Base-by-base conservation (phyloP, 2,329 filamentous ascomycete genomes). In the Arthrobotrys entomopaga region DNA sequence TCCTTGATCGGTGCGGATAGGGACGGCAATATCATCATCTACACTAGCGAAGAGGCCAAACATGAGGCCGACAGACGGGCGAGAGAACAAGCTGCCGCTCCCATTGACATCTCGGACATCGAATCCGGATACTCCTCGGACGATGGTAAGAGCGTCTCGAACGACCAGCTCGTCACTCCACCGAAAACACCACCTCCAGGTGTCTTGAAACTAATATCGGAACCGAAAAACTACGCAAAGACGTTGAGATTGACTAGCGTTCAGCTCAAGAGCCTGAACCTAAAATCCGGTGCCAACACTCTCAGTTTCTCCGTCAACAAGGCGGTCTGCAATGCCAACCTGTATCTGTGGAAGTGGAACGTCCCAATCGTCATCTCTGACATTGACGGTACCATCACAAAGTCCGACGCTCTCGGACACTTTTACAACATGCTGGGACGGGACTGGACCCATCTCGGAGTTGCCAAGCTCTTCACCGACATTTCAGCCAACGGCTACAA, bases 11-110 rank as follows among this genome's bases (percentile, higher is more conserved):
- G 93, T 11, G 94, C 95, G 50, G 95, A 99, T 80, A 93, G 96
- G 79, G 89, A 95, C 72, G 95, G 95, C 5, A 99, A 99, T 79
- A 85, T 99, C n/a, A 98, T 95, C 94, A 98, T 99, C 77, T 99
- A 99, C 83, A 95, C 93, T 82, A 98, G 93, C 79, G 93, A 98
- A 81, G 93, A 97, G 80, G 93, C 95, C 22, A 98, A 97, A 80
- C 90, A 95, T 79, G 90, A 77, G 52, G 78, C 78, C 56, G 76
- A 77, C 22, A 76, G 77, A 42, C 66, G 76, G 15, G 69, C 76
- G 11, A 75, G 76, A 15, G 70, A 67, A 22, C 42, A 42, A 20
- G 82, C 83, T 1, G 80, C 85, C 42, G 83, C 87, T 19, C 87
- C 87, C 16, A 87, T 88, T n/a, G 93, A 98, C 82, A 91, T 74